Conservation (phyloP, 441 rosid species). For the Pelargonium citronellum region DNA sequence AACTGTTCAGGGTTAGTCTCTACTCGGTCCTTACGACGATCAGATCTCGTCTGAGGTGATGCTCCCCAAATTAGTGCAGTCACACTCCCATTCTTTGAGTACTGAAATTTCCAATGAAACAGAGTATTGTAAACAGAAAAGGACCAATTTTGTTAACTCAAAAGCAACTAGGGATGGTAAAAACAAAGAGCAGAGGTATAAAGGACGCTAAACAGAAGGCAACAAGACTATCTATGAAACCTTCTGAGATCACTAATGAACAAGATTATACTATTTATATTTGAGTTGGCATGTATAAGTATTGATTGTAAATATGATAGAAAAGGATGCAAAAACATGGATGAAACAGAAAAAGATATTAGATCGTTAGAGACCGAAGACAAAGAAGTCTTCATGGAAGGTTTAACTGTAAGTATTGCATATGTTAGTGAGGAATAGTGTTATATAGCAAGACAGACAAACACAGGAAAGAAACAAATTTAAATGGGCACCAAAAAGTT, state of each 20-base stretch:
- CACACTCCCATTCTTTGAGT: slow-evolving; percentile 58
- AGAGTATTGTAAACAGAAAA: slow-evolving; percentile 2
- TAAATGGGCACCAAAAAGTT: no score
- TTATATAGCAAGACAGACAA: no score
- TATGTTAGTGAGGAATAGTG: no score
- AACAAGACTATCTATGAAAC: background rate
- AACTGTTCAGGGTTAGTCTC: slow-evolving; percentile 96
- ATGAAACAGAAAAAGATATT: no score
- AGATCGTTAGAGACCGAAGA: no score
- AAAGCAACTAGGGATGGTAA: background rate
- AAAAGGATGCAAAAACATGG: no score
- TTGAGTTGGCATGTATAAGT: background rate
- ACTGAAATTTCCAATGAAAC: slow-evolving; percentile 35
- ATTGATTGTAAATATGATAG: no score
- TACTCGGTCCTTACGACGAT: slow-evolving; percentile 85
- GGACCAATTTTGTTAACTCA: background rate
- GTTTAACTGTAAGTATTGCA: no score
- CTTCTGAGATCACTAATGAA: background rate
- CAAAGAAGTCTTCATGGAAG: no score
- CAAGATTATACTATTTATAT: background rate
- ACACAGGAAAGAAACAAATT: no score
- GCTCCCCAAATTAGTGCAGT: slow-evolving; percentile 96
- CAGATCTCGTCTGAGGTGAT: slow-evolving; percentile 92
- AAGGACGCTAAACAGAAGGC: no score
- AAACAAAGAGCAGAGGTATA: no score